Percentiles rank a stretch among this genome's conserved stretches.
Evolutionary conservation across 2,329 filamentous ascomycete species (phyloP).

Genomic region (Rosellinia necatrix): DNA sequence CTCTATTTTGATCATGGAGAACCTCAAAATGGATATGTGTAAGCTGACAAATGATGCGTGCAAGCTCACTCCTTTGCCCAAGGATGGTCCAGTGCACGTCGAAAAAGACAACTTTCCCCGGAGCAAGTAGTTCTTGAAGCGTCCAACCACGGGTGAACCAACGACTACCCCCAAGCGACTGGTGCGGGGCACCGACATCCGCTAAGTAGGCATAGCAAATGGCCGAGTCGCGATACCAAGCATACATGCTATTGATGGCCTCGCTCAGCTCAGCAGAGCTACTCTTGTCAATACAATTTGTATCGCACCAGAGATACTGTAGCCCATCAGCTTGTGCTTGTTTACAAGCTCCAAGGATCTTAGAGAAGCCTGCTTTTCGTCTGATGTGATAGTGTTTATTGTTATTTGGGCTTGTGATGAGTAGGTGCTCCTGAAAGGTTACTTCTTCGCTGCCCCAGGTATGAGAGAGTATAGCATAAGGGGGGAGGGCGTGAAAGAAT

Average conservation of each 20-base stretch:
- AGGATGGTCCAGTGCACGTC: slow-evolving; percentile 23
- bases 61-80: slow-evolving; percentile 16
- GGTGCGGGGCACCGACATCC: slow-evolving; percentile 35
- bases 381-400: slow-evolving; percentile 23
- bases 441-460: slow-evolving; percentile 44
- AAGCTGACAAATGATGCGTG: slow-evolving; percentile 16
- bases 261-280: slow-evolving; percentile 44
- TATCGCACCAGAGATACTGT: slow-evolving; percentile 44
- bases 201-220: slow-evolving; percentile 44
- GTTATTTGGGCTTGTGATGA: neutral
- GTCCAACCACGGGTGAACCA: slow-evolving; percentile 40
- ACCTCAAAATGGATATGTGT: slow-evolving; percentile 32
- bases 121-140: slow-evolving; percentile 35
- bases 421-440: slow-evolving; percentile 37
- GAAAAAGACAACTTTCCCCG: slow-evolving; percentile 32
- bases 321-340: slow-evolving; percentile 35
- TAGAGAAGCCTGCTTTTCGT: slow-evolving; percentile 40
- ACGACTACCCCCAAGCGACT: slow-evolving; percentile 24
- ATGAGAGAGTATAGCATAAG: slow-evolving; percentile 48
- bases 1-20: slow-evolving; percentile 24
- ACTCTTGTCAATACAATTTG: slow-evolving; percentile 45
- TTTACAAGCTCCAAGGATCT: slow-evolving; percentile 41
- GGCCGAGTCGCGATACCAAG: slow-evolving; percentile 37
- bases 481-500: slow-evolving; percentile 36
- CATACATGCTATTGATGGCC: slow-evolving; percentile 45